Percentiles rank a stretch among this genome's conserved stretches.
Evolutionary conservation across 768 basidiomycete genomes (phyloP).

Genomic region (Trametes sanguinea): DNA sequence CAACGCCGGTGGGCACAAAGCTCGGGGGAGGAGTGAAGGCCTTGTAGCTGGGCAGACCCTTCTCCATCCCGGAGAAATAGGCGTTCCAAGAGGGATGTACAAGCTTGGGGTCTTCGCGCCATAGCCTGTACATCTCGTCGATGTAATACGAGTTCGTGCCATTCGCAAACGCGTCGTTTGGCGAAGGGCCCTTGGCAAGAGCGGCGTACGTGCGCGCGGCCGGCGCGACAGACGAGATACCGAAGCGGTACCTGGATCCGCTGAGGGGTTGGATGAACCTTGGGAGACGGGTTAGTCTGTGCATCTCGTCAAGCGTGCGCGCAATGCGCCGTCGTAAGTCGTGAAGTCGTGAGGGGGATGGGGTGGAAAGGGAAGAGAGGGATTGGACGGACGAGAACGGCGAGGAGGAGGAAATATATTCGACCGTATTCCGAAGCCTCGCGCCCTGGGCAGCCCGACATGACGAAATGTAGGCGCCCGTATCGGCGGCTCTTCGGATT

Average conservation of each 20-base stretch:
- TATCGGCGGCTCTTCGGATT: conserved; percentile 7
- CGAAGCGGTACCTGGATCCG: conserved; percentile 12
- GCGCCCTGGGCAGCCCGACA: neutral
- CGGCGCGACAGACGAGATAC: neutral
- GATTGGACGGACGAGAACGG: neutral
- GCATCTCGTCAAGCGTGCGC: conserved; percentile 6
- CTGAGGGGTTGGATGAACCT: conserved; percentile 17
- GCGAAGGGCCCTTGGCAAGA: conserved; percentile 53
- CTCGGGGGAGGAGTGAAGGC: conserved; percentile 86
- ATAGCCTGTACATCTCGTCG: conserved; percentile 96
- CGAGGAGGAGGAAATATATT: conserved; percentile 1
- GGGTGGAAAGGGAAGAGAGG: neutral
- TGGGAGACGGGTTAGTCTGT: conserved; percentile 12
- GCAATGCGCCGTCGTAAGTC: conserved; percentile 5
- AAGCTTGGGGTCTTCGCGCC: conserved; percentile 84
- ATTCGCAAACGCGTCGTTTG: conserved; percentile 87
- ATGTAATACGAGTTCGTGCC: conserved; percentile 96
- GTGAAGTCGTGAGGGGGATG: conserved; percentile 12
- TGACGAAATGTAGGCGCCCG: conserved; percentile 6
- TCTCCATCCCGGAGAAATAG: conserved; percentile 93
- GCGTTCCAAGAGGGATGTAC: conserved; percentile 94
- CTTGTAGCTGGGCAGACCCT: conserved; percentile 73
- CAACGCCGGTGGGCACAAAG: conserved; percentile 66
- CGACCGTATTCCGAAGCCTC: neutral
- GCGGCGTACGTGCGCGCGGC: conserved; percentile 46